These are phyloP conservation scores for Rosa multiflora DNA, from an alignment of 306 rosid genomes.

Conservation along the genomic window DNA sequence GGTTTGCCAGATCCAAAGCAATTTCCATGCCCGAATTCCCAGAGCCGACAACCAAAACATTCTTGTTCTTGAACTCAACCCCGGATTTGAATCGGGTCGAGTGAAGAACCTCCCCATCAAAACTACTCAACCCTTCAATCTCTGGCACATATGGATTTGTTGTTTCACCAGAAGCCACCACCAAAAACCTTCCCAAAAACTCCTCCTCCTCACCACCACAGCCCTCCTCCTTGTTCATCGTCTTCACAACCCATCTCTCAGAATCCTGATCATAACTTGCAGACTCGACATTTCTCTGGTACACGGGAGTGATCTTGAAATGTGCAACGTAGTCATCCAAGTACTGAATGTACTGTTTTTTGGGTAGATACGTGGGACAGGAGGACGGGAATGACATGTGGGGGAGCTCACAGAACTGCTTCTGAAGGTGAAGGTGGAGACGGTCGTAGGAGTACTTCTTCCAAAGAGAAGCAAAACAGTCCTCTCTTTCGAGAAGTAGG, in stretches of 20 bases:
- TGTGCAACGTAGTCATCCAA: constrained; percentile 39
- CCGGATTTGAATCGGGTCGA: constrained; percentile 53
- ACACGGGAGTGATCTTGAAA: constrained; percentile 50
- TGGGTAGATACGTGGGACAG: constrained; percentile 52
- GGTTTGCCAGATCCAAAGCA: constrained; percentile 49
- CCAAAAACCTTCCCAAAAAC: constrained; percentile 37
- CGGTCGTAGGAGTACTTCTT: constrained; percentile 65
- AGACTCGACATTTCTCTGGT: constrained; percentile 36
- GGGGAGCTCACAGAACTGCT: constrained; percentile 49
- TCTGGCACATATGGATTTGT: constrained; percentile 47
- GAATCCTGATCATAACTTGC: constrained; percentile 33
- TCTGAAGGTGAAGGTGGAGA: constrained; percentile 50
- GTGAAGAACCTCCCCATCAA: constrained; percentile 54
- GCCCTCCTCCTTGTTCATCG: constrained; percentile 13
- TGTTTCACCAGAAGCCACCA: constrained; percentile 70
- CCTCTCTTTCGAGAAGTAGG: constrained; percentile 57
- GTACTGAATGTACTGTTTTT: constrained; percentile 42
- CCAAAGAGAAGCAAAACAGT: constrained; percentile 63
- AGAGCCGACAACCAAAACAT: constrained; percentile 72
- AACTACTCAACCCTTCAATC: constrained; percentile 44
- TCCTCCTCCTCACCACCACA: constrained; percentile 40
- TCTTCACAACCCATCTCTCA: constrained; percentile 48
- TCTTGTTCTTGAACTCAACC: constrained; percentile 33
- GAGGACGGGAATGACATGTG: constrained; percentile 41
- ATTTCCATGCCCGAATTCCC: constrained; percentile 86